Percentiles rank a stretch among this genome's conserved stretches.
These are phyloP conservation scores for Hypoxylon trugodes DNA, from an alignment of 495 filamentous ascomycete genomes.

Conservation along the genomic window DNA sequence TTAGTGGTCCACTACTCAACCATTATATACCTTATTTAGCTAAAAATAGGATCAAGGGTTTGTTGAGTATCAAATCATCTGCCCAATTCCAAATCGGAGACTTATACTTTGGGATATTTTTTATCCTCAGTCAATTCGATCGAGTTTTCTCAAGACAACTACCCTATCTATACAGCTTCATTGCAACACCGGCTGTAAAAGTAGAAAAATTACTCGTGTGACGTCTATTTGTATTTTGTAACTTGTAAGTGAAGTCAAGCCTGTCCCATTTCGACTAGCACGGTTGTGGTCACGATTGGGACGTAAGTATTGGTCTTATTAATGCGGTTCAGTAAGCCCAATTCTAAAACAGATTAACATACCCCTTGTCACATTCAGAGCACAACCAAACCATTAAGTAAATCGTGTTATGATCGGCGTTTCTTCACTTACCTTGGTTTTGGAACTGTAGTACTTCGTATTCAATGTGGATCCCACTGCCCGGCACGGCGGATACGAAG, in stretches of 20 bases:
- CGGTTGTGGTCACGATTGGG: background rate
- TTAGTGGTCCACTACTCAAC: background rate
- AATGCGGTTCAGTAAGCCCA: slow-evolving; percentile 3
- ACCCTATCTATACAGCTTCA: too few relatives aligned
- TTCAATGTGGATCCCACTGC: slow-evolving; percentile 23
- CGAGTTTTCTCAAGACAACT: too few relatives aligned
- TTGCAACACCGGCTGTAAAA: too few relatives aligned
- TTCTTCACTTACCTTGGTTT: slow-evolving; percentile 19
- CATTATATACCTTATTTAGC: background rate
- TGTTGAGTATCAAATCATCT: background rate
- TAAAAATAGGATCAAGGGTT: background rate
- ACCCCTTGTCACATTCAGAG: slow-evolving; percentile 8
- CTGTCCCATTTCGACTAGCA: slow-evolving; percentile 6
- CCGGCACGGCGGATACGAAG: slow-evolving; percentile 33
- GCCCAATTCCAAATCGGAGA: background rate
- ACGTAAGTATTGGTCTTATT: background rate
- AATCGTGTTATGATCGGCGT: slow-evolving; percentile 36
- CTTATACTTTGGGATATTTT: background rate
- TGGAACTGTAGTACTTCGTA: slow-evolving; percentile 20
- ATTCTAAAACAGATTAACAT: slow-evolving; percentile 11
- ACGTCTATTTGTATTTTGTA: too few relatives aligned
- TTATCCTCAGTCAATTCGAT: too few relatives aligned
- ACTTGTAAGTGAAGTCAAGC: too few relatives aligned
- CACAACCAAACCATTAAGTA: slow-evolving; percentile 20
- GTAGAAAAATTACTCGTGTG: too few relatives aligned